phyloP scores from a whole-genome alignment of 2,329 filamentous ascomycete genomes.

The Westerdykella ornata region DNA sequence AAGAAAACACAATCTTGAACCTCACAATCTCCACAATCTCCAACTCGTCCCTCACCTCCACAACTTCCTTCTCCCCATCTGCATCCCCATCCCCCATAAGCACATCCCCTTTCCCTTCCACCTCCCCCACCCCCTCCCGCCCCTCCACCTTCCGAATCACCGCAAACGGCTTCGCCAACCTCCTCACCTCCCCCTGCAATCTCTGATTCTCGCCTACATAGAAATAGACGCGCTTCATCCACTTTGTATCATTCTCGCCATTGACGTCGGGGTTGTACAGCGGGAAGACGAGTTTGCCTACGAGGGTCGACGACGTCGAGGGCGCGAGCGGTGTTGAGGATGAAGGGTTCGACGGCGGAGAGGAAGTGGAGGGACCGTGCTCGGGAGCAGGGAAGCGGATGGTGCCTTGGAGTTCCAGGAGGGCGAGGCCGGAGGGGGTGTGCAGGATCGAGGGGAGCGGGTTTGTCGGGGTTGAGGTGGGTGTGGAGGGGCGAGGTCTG shows the following conservation, averaged over 20 bases:
- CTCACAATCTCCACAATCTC: slow-evolving; percentile 84
- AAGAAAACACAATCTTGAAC: slow-evolving; percentile 79
- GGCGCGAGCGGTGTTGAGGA: too few species aligned
- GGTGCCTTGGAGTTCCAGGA: slow-evolving; percentile 87
- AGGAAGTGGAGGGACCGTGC: slow-evolving; percentile 22
- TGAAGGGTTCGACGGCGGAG: too few species aligned
- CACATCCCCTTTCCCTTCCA: slow-evolving; percentile 16
- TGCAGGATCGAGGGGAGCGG: slow-evolving; percentile 77
- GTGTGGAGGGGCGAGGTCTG: slow-evolving; percentile 6
- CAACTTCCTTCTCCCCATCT: slow-evolving; percentile 8
- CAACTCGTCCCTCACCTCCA: slow-evolving; percentile 45
- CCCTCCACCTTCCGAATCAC: slow-evolving; percentile 69
- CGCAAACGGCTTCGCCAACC: slow-evolving; percentile 69
- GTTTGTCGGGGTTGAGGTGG: slow-evolving; percentile 29
- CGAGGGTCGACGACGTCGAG: slow-evolving; percentile 41
- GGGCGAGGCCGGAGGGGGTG: slow-evolving; percentile 79
- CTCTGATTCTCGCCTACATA: slow-evolving; percentile 86
- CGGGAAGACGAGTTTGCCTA: slow-evolving; percentile 74
- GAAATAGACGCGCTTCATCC: slow-evolving; percentile 87
- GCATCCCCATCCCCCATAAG: slow-evolving; percentile 24
- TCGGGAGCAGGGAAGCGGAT: slow-evolving; percentile 62
- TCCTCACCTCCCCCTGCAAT: slow-evolving; percentile 84
- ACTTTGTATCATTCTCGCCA: slow-evolving; percentile 53
- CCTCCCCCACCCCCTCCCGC: slow-evolving; percentile 20
- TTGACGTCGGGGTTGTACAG: slow-evolving; percentile 54